These are phyloP conservation scores for Ceratocystis cacaofunesta DNA, from an alignment of 2,329 filamentous ascomycete species.

Conservation along the genomic window DNA sequence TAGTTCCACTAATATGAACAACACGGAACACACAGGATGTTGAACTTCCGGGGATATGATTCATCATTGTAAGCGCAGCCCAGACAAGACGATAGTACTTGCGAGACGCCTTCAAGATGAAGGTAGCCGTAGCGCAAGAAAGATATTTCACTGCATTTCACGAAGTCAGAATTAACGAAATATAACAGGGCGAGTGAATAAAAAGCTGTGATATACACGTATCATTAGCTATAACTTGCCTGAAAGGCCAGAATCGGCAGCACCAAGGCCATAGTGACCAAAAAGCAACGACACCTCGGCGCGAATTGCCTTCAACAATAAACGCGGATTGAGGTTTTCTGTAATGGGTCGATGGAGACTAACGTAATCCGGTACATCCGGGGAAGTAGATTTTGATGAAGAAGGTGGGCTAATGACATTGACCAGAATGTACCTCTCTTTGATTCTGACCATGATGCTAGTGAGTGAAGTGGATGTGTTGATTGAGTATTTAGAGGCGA, in stretches of 20 bases:
- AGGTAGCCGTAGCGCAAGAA: conserved; percentile 81
- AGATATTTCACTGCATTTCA: conserved; percentile 68
- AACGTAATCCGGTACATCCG: conserved; percentile 44
- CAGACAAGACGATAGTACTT: conserved; percentile 77
- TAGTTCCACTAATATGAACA: conserved; percentile 78
- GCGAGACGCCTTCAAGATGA: conserved; percentile 73
- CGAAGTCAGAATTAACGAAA: conserved; percentile 1
- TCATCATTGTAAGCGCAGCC: conserved; percentile 74
- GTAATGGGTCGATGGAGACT: conserved; percentile 67
- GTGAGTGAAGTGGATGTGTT: neutral
- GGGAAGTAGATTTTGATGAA: conserved; percentile 25
- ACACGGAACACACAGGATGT: conserved; percentile 68
- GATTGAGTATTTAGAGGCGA: neutral
- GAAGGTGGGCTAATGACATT: conserved; percentile 71
- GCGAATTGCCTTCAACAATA: conserved; percentile 55
- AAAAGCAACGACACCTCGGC: conserved; percentile 58
- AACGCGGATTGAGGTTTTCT: conserved; percentile 49
- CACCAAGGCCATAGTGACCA: conserved; percentile 77
- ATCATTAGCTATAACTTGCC: conserved; percentile 30
- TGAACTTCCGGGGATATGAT: conserved; percentile 45
- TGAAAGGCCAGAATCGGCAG: conserved; percentile 51
- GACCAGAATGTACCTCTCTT: conserved; percentile 89
- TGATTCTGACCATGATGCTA: conserved; percentile 68
- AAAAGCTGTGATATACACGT: neutral
- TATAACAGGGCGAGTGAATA: neutral